Evolutionary conservation across 768 basidiomycete species (phyloP), one percentile per base, ranked within the genome.

Genomic region (Naganishia vaughanmartiniae): DNA sequence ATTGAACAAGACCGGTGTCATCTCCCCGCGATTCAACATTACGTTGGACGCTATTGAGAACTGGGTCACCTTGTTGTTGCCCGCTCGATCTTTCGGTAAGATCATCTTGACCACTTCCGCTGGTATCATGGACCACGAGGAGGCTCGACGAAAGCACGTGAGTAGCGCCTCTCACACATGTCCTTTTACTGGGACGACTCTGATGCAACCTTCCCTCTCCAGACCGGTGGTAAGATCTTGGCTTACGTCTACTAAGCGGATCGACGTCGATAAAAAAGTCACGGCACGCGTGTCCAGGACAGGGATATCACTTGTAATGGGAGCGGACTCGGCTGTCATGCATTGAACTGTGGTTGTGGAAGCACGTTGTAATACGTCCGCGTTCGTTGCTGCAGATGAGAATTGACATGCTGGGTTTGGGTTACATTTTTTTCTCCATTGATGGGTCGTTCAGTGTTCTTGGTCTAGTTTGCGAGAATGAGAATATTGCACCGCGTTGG

Each of bases 1-100:
- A 72, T 87, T 99, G 77, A 99, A 99, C 87, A 99, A 99, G 85
- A 90, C 89, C n/a, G 96, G 95, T 76, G 95, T 99, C 81, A 97
- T 97, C 84, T 97, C 94, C n/a, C 94, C 95, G 54, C 90, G 96
- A 67, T 98, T 92, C 87, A 97, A 98, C 84, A 88, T 98, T 76
- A 91, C 93, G 81, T 89, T 91, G 73, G 88, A 83, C 77, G 89
- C 94, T 81, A 96, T 81, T 70, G 80, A 81, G 76, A 78, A 86
- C 73, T 97, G 95, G 95, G 92, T 98, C 85, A 93, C 93, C 87
- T 86, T 92, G 85, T 84, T 99, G 71, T 87, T 98, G 72, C 96
- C 96, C 70, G 89, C 95, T 76, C 89, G 96, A 89, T 90, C 90
- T 24, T 97, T 99, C 83, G 96, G 95, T 54, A 89, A 90, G 80